Evolutionary conservation across 2,329 filamentous ascomycete genomes (phyloP).

Genomic region (Ambrosiella beaveri): DNA sequence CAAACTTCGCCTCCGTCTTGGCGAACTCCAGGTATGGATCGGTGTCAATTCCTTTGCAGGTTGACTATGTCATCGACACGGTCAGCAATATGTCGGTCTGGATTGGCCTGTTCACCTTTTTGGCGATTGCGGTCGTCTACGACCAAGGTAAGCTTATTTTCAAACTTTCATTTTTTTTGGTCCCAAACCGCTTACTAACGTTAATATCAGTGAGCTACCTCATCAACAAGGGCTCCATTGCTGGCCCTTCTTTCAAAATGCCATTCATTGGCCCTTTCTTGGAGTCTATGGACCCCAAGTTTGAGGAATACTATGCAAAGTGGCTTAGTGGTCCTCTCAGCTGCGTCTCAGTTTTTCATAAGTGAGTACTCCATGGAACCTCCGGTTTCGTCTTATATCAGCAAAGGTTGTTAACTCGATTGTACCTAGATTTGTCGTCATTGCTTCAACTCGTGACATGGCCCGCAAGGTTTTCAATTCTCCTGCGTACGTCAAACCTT

Average conservation of each 20-base stretch:
- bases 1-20: slow-evolving; percentile 52
- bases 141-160: slow-evolving; percentile 58
- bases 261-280: slow-evolving; percentile 94
- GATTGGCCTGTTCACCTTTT: slow-evolving; percentile 39
- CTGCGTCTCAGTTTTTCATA: slow-evolving; percentile 98
- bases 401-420: neutral
- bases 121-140: slow-evolving; percentile 60
- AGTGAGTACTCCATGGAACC: slow-evolving; percentile 39
- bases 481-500: slow-evolving; percentile 79
- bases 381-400: neutral
- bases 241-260: slow-evolving; percentile 56
- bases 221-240: slow-evolving; percentile 57
- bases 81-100: slow-evolving; percentile 29
- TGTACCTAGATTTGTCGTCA: slow-evolving; percentile 68
- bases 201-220: slow-evolving; percentile 49
- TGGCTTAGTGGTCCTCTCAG: slow-evolving; percentile 83
- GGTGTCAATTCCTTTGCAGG: slow-evolving; percentile 34
- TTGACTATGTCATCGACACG: slow-evolving; percentile 37
- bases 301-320: slow-evolving; percentile 78
- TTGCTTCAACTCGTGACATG: slow-evolving; percentile 87
- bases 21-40: slow-evolving; percentile 39
- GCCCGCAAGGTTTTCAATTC: slow-evolving; percentile 95
- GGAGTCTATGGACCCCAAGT: slow-evolving; percentile 79
- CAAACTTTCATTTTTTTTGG: neutral
- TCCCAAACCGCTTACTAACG: neutral